Evolutionary conservation across 306 rosid genomes (phyloP).

Genomic region (Quercus glauca): DNA sequence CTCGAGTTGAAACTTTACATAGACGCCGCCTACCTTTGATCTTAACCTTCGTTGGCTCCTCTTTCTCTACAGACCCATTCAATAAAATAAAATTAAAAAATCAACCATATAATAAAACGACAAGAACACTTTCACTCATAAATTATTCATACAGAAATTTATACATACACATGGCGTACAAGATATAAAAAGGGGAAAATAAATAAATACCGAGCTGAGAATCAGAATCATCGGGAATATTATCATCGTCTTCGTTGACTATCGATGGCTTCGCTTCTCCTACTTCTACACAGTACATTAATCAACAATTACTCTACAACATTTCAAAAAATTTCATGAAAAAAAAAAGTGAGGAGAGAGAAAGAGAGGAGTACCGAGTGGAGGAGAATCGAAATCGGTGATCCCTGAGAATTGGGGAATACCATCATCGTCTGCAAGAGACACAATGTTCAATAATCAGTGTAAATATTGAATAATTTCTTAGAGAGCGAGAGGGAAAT

Average conservation of each 20-base stretch:
- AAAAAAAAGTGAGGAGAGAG: not conserved
- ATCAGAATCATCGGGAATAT: conserved; percentile 52
- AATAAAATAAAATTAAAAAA: not conserved
- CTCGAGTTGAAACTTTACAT: conserved; percentile 54
- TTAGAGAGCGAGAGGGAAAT: not conserved
- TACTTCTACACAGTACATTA: not conserved
- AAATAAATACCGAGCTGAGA: conserved; percentile 43
- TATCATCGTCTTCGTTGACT: conserved; percentile 1
- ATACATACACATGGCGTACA: not conserved
- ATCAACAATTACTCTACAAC: not conserved
- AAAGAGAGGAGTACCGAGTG: not conserved
- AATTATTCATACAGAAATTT: not conserved
- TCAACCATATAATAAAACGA: not conserved
- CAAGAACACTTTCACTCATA: not conserved
- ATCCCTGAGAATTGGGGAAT: conserved; percentile 1
- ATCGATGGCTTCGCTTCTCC: conserved; percentile 16
- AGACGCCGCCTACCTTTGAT: conserved; percentile 78
- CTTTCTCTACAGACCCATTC: conserved; percentile 32
- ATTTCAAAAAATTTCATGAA: not conserved
- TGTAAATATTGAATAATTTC: not conserved
- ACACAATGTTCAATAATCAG: not conserved
- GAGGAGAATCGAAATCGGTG: not conserved
- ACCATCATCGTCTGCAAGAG: not conserved
- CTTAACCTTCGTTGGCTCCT: conserved; percentile 52
- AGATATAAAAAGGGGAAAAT: not conserved